A percentile compares a stretch with the other conserved stretches of the same genome.
Evolutionary conservation across 2,329 filamentous ascomycete species (phyloP).

Genomic region (Lasiodiplodia sp.): DNA sequence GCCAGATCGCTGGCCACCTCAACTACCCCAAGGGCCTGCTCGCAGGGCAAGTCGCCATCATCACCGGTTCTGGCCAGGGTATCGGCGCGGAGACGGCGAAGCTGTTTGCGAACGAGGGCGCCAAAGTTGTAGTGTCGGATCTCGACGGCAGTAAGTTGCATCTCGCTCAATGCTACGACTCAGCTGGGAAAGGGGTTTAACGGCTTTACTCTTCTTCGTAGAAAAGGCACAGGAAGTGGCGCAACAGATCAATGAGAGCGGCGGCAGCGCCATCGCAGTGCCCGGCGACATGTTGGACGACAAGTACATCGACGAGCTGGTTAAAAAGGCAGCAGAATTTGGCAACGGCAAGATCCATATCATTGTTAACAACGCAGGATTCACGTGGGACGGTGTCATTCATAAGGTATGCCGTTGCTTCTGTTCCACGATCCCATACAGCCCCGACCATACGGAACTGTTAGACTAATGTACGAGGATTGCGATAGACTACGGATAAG

Average conservation of each 20-base stretch:
- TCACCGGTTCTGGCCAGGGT: conserved; percentile 85
- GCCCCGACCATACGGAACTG: not conserved
- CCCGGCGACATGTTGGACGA: conserved; percentile 78
- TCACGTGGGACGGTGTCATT: conserved; percentile 92
- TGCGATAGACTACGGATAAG: conserved; percentile 75
- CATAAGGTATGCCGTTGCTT: conserved; percentile 65
- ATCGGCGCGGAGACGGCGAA: conserved; percentile 86
- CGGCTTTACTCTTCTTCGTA: conserved; percentile 41
- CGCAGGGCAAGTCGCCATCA: conserved; percentile 81
- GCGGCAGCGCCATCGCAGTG: conserved; percentile 74
- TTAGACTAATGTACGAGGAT: not conserved
- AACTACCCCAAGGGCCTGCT: conserved; percentile 84
- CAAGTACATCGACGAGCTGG: conserved; percentile 73
- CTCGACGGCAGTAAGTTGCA: conserved; percentile 70
- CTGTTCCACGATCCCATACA: not conserved
- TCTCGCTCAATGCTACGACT: no score
- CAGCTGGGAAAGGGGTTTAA: not conserved
- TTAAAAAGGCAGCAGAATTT: conserved; percentile 78
- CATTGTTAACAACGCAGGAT: conserved; percentile 90
- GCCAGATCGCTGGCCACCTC: conserved; percentile 78
- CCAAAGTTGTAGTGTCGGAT: conserved; percentile 83
- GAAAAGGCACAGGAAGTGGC: conserved; percentile 74
- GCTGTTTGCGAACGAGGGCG: conserved; percentile 86
- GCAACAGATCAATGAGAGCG: conserved; percentile 70
- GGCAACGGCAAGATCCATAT: conserved; percentile 88